phyloP scores from a whole-genome alignment of 2,329 filamentous ascomycete species.

The Aspergillus sergii region DNA sequence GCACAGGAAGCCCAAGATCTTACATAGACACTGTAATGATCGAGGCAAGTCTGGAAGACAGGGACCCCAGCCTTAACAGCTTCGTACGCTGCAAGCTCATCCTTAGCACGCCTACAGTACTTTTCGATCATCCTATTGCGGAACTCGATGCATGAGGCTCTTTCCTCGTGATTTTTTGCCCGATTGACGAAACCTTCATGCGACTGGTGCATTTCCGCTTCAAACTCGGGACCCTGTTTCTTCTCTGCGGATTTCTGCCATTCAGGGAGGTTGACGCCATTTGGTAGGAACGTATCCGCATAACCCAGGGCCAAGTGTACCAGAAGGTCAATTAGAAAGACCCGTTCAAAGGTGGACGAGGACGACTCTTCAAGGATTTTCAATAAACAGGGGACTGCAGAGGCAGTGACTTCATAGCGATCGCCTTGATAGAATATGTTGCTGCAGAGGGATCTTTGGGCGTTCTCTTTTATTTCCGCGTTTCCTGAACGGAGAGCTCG shows the following conservation, averaged over 20 bases:
- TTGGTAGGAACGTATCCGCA: not conserved
- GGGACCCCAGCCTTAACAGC: conserved; percentile 6
- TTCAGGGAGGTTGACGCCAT: not conserved
- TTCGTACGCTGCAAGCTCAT: conserved; percentile 7
- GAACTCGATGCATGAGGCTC: not conserved
- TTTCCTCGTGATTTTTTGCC: not conserved
- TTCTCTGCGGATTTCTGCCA: not conserved
- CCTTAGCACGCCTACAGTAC: not conserved
- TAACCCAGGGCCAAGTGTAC: not conserved
- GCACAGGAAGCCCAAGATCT: conserved; percentile 10
- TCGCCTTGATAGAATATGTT: conserved; percentile 6
- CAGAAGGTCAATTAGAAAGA: not conserved
- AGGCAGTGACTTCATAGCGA: conserved; percentile 7
- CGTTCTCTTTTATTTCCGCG: not conserved
- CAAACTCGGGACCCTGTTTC: not conserved
- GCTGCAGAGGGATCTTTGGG: conserved; percentile 1
- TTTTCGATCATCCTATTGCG: not conserved
- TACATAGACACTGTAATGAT: not conserved
- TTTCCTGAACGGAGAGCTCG: conserved; percentile 3
- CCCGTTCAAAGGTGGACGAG: not conserved
- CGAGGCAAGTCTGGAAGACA: not conserved
- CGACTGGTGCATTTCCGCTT: not conserved
- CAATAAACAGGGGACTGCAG: not conserved
- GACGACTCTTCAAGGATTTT: not conserved
- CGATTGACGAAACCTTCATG: not conserved